Evolutionary conservation across 352 stramenopile species (phyloP), one percentile per base, ranked within the genome.

Genomic region (Globisporangium iwayamae): DNA sequence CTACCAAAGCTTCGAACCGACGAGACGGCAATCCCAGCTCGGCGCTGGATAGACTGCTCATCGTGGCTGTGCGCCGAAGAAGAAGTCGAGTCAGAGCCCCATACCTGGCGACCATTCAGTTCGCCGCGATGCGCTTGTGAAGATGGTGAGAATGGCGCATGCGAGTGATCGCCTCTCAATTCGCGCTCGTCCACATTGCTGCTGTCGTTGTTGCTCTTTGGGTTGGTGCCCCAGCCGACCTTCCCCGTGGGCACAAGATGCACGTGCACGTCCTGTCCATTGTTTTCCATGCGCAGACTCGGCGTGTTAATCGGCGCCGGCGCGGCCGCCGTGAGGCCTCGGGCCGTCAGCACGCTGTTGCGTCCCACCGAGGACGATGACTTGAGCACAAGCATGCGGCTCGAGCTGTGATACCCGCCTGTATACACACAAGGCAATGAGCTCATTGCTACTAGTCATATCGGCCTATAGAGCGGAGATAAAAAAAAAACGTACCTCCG

Each of bases 271-370:
- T 86, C 68, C 36, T 81, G 70, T 22, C 67, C 65, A n/a, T 78
- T 71, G 60, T 76, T 76, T 56, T 93, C 81, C 47, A 78, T 78
- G 55, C 84, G 85, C 18, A 91, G 63, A 68, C 83, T 94, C 14
- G 80, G 80, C 30, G 85, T 91, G 70, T 94, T 94, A 65, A 93
- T 80, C 1, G 85, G 83, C n/a, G 81, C 73, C 20, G 83, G 83
- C 30, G 79, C 68, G 0, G 75, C 62, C n/a, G 72, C 68, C 13
- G 65, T 18, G 20, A 68, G 65, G 16, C 59, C 56, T 18, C 62
- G 62, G 20, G 59, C 38, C 0, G 32, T 36, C 36, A 67, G 39
- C 3, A 63, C 22, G 13, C 67, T 66, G 38, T 54, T 57, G 28
- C 13, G 43, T 13, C 6, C 41, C 41, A 16, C 54, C 22, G 47